Base-by-base conservation (phyloP, 345 rosid species). In the Gossypium australe region DNA sequence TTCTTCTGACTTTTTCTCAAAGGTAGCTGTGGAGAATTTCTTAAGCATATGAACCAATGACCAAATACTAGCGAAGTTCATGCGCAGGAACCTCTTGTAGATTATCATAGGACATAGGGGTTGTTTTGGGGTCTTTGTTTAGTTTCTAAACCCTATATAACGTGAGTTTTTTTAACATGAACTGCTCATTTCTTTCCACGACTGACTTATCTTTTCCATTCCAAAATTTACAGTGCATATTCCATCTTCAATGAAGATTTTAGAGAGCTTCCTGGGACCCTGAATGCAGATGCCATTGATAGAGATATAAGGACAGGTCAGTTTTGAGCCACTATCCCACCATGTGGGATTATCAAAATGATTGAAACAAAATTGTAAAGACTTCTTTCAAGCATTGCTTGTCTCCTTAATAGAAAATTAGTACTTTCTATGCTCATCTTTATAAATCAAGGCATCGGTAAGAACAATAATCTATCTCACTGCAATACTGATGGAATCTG, bases 241-340 rank as follows among this genome's bases (percentile, higher is more conserved):
- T 93, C 93, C 20, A 93, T 93, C 81, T 93, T 91, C 87, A 91
- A 89, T 48, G 93, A 91, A 74, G 97, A 87, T 81, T 93, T 93
- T 64, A 87, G 94, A 86, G 98, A 91, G 92, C 95, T 93, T 81
- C 95, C 97, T 0, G 97, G 98, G 58, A 93, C 97, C 68, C 86
- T 89, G 29, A 93, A 91, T 65, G 98, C 97, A 57, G 95, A 93
- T 70, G 88, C 87, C 51, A 82, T 93, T 61, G 97, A 91, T 67
- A 82, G 94, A 80, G 91, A 91, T 80, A 76, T 91, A 66, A 84
- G 97, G 58, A 83, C 93, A 20, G 98, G 97, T 79, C 97, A 86
- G 79, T 72, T 88, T 67, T 88, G 89, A 91, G 85, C 27, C 62
- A 45, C 25, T 51, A 6, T 17, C 47, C n/a, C 43, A 18, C 34